Evolutionary conservation across 2,329 filamentous ascomycete species (phyloP), one percentile per base, ranked within the genome.

Genomic region (Colletotrichum gigasporum): DNA sequence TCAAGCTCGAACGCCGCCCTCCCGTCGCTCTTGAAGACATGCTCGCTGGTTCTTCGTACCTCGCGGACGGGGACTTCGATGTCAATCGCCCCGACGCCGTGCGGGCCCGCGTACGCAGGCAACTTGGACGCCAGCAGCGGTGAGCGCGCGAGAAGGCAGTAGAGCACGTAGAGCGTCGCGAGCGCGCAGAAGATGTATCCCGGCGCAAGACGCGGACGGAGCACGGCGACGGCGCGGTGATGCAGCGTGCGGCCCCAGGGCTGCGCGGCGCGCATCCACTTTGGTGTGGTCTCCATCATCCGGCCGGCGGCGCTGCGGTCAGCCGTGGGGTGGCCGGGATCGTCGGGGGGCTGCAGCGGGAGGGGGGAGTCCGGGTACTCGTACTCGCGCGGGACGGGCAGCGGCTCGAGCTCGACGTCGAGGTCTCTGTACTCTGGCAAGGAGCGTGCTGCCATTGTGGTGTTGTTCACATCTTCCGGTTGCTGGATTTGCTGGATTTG

Each of bases 11-110:
- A 85, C 0, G 81, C 81, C 2, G 78, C 77, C 20, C 75, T 67
- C 10, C 73, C 73, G 0, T 74, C 74, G 9, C 64, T 68, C 39
- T 71, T 77, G 67, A 82, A 74, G 9, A 73, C 37, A 5, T 75
- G 70, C 5, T 78, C 71, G 3, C 75, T 73, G 8, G 77, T 68
- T 16, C 66, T 70, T 9, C 71, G 68, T 2, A 77, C 74, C 24
- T 69, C 69, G 5, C 73, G 71, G 0, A 81, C 75, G 2, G 80
- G 75, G 8, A 83, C 73, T 63, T 85, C 83, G 28, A 85, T 69
- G 65, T 85, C 82, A 44, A 85, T 72, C 11, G 79, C 73, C 22
- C 83, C 83, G 18, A 85, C 83, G 4, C 73, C 71, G 60, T 83
- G 77, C 0, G 76, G 75, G 0, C 82, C 82, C 9, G 77, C 78